Evolutionary conservation across 2,329 filamentous ascomycete genomes (phyloP).

Genomic region (Dendrostoma leiphaemia): DNA sequence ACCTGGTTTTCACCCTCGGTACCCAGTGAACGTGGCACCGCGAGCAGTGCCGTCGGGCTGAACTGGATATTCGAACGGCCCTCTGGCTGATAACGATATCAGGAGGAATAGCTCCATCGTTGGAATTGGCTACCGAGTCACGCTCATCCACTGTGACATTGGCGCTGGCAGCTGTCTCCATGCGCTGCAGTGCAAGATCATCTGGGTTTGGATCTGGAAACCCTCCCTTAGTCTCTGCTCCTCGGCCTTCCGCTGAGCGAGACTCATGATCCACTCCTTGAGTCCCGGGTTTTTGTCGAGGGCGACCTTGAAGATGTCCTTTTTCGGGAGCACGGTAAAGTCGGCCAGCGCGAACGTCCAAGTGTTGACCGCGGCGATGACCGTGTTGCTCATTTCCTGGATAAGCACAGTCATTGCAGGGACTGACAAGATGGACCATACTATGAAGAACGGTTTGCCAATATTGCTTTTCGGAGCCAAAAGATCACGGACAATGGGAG

Average conservation of each 20-base stretch:
- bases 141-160: background rate
- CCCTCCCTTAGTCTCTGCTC: background rate
- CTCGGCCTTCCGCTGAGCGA: background rate
- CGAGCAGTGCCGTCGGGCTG: no score
- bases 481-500: constrained; percentile 66
- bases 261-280: background rate
- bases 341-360: constrained; percentile 54
- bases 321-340: constrained; percentile 55
- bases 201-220: background rate
- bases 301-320: constrained; percentile 21
- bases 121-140: no score
- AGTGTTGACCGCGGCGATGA: constrained; percentile 62
- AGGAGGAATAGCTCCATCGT: background rate
- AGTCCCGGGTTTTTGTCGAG: background rate
- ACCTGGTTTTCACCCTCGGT: background rate
- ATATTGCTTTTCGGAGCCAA: constrained; percentile 73
- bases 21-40: no score
- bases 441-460: constrained; percentile 81
- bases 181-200: background rate
- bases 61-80: no score
- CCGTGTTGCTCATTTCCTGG: constrained; percentile 78
- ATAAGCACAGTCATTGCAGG: constrained; percentile 88
- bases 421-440: constrained; percentile 83
- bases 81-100: background rate
- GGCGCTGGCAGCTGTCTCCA: background rate